Base-by-base conservation (phyloP, 2,329 filamentous ascomycete species). In the Fonsecaea monophora region DNA sequence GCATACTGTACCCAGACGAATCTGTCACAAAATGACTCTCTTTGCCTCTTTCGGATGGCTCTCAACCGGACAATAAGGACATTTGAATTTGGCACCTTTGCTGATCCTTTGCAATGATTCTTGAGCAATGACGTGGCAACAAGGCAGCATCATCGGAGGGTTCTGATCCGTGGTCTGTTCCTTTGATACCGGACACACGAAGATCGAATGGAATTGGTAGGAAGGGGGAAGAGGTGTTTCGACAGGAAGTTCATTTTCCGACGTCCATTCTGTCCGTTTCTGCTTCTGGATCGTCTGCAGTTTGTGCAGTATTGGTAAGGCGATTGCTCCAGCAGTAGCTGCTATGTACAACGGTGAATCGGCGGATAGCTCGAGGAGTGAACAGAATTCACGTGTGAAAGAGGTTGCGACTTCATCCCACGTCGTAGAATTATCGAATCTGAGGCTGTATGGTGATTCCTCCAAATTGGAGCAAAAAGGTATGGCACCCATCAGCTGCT, bases 151-250 rank as follows among this genome's bases (percentile, higher is more conserved):
- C 91, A 98, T 96, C 1, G 95, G 93, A 10, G 95, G 95, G 77
- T 99, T 99, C 30, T 85, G 81, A 74, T 96, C 93, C 0, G 94
- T 99, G 0, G 91, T 93, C 78, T 99, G 95, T 76, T 97, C 95
- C 78, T 98, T 98, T 74, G 90, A 94, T 4, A 99, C 95, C 0
- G 95, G 95, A 75, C 95, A 99, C 50, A 99, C 95, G 76, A 99
- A 99, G 75, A 99, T 97, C 64, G 91, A 91, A 78, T 99, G 95
- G 82, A 96, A 99, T 60, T 86, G 83, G 75, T 89, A 90, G 5
- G 83, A 82, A 1, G 84, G 85, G 2, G 88, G 88, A 3, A 90
- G 80, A 0, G 88, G 86, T 15, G 89, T 89, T 77, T 90, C 88
- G 53, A 89, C 95, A 0, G 94, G 92, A 18, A 99, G 83, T 78